Base-by-base conservation (phyloP, 148 eudicot species). In the Camellia japonica region DNA sequence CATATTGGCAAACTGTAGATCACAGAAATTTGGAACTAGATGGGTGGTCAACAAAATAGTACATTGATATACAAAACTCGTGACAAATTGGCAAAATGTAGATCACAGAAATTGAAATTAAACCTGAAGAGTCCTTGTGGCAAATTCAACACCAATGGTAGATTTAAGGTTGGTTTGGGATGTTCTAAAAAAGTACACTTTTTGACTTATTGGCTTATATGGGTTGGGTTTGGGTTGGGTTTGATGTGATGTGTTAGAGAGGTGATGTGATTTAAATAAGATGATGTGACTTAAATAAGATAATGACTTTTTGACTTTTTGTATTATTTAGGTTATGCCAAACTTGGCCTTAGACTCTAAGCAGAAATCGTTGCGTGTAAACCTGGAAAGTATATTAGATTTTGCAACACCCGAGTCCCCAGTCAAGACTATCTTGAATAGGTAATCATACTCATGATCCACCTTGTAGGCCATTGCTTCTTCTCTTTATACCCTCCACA, bases 351-450 rank as follows among this genome's bases (percentile, higher is more conserved):
- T n/a, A n/a, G 94, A 91, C 71, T 91, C 94, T 86, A 91, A 86
- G 66, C 88, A 91, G 74, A 91, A 91, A 81, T 89, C 94, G 76
- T 90, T 87, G 63, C 94, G 71, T 16, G 94, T 90, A 83, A 91
- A 91, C 69, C 94, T 90, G 14, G 94, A 88, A 62, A 91, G 86
- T 52, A 91, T 88, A 65, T 91, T 91, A 12, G 94, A 91, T 87
- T 91, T 91, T 52, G 92, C 92, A 23, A 91, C 94, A 11, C 92
- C 94, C 0, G 92, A 91, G 80, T 91, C 94, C 43, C 94, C 92
- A 63, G 89, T 91, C 78, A 91, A 84, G 12, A 91, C 94, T 10
- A 91, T 89, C 84, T 91, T 91, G 87, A 91, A 91, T 18, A 91
- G 78, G 75, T 91, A 91, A 85, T 90, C 93, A 47, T 91, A 91